phyloP scores from a whole-genome alignment of 495 filamentous ascomycete species.

The Penicillium soppii region DNA sequence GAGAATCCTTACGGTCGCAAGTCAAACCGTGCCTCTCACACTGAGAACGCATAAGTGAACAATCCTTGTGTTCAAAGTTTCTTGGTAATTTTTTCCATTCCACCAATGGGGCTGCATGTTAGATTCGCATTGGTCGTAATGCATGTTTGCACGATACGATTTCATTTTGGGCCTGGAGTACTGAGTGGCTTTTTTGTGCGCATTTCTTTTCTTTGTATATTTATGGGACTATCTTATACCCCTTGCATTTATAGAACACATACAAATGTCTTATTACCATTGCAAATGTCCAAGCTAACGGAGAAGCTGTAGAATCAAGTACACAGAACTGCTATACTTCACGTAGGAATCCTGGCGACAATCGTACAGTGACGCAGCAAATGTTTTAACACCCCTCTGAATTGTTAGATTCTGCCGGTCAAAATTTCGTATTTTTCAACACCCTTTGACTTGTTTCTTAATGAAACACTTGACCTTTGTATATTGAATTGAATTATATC shows the following conservation, averaged over 20 bases:
- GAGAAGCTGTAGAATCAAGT: no score
- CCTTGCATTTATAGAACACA: constrained; percentile 34
- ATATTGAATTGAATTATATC: no score
- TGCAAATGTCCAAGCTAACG: no score
- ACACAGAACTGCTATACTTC: no score
- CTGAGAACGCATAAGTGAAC: constrained; percentile 30
- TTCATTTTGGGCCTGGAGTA: constrained; percentile 13
- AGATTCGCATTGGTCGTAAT: constrained; percentile 5
- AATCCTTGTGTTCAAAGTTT: background rate
- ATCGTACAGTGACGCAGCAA: no score
- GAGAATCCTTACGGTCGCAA: constrained; percentile 18
- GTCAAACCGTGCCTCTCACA: constrained; percentile 25
- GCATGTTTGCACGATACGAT: constrained; percentile 7
- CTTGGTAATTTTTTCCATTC: constrained; percentile 7
- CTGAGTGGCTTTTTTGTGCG: background rate
- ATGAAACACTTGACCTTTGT: no score
- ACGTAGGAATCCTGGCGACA: no score
- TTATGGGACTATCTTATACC: background rate
- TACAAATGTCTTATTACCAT: background rate
- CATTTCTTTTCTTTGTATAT: constrained; percentile 4
- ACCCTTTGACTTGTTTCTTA: no score
- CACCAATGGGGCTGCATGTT: constrained; percentile 1
- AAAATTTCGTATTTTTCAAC: no score
- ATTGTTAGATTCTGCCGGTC: no score
- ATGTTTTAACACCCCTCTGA: no score